These are phyloP conservation scores for Colletotrichum melonis DNA, from an alignment of 2,329 filamentous ascomycete genomes.

Conservation along the genomic window DNA sequence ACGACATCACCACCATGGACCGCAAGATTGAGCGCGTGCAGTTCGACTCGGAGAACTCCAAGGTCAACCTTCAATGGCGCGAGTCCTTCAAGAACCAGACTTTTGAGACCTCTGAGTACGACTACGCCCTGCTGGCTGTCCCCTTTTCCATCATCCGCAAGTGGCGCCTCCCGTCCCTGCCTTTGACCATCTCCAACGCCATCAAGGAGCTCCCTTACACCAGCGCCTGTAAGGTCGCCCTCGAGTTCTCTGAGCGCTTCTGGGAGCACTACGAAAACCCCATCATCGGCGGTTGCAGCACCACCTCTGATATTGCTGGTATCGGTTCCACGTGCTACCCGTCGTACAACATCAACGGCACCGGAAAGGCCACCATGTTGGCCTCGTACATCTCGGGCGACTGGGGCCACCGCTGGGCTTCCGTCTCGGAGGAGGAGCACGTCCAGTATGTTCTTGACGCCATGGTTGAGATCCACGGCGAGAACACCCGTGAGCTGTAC, in stretches of 20 bases:
- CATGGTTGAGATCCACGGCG: conserved; percentile 76
- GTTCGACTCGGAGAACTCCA: conserved; percentile 60
- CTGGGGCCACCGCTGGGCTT: conserved; percentile 45
- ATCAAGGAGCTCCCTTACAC: conserved; percentile 59
- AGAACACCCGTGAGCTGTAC: conserved; percentile 68
- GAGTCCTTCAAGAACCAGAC: conserved; percentile 50
- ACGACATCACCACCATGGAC: conserved; percentile 65
- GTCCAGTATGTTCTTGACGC: conserved; percentile 72
- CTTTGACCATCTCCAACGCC: conserved; percentile 56
- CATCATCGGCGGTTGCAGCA: conserved; percentile 74
- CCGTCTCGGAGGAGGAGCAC: conserved; percentile 66
- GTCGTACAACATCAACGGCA: conserved; percentile 73
- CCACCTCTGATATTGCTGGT: conserved; percentile 66
- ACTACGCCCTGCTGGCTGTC: conserved; percentile 74
- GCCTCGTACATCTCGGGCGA: conserved; percentile 66
- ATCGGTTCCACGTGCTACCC: conserved; percentile 75
- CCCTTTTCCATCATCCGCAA: conserved; percentile 74
- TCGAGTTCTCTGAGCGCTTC: conserved; percentile 75
- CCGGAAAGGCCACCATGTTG: conserved; percentile 70
- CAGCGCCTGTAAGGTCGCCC: conserved; percentile 67
- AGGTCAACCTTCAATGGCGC: conserved; percentile 70
- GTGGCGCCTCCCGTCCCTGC: conserved; percentile 66
- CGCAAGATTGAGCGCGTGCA: conserved; percentile 67
- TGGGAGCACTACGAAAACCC: conserved; percentile 63
- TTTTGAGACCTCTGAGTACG: conserved; percentile 64